Conservation (phyloP, 495 filamentous ascomycete genomes). For the Neurospora sp. region DNA sequence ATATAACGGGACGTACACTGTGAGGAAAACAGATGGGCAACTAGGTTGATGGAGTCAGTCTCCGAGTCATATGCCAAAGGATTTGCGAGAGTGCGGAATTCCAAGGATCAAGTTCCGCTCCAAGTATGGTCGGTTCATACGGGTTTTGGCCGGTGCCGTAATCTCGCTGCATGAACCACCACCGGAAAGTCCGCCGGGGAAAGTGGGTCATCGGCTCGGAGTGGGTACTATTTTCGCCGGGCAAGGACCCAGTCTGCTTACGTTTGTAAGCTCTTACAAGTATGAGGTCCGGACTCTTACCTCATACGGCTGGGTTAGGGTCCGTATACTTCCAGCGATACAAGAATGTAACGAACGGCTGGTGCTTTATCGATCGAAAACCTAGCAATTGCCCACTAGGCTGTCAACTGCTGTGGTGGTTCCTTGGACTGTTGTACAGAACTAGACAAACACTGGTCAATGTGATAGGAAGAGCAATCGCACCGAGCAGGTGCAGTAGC, state of each 20-base stretch:
- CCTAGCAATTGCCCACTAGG: neutral
- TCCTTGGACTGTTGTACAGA: neutral
- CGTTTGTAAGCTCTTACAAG: neutral
- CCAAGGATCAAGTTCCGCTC: neutral
- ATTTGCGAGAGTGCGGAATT: neutral
- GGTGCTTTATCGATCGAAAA: neutral
- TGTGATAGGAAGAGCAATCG: neutral
- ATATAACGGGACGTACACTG: neutral
- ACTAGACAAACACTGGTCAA: neutral
- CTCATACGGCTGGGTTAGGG: neutral
- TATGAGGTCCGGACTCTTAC: neutral
- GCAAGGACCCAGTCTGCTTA: neutral
- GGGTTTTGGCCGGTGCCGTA: neutral
- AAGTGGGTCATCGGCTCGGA: neutral
- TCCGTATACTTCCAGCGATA: neutral
- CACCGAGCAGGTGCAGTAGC: neutral
- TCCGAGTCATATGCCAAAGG: neutral
- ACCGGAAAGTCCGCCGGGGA: neutral
- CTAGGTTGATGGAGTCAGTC: neutral
- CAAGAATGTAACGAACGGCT: neutral
- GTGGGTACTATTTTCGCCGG: neutral
- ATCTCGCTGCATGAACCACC: neutral
- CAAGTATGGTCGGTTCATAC: neutral
- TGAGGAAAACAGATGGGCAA: neutral
- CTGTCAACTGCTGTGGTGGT: neutral